Conservation (phyloP, 768 basidiomycete species). For the Panellus pusillus region DNA sequence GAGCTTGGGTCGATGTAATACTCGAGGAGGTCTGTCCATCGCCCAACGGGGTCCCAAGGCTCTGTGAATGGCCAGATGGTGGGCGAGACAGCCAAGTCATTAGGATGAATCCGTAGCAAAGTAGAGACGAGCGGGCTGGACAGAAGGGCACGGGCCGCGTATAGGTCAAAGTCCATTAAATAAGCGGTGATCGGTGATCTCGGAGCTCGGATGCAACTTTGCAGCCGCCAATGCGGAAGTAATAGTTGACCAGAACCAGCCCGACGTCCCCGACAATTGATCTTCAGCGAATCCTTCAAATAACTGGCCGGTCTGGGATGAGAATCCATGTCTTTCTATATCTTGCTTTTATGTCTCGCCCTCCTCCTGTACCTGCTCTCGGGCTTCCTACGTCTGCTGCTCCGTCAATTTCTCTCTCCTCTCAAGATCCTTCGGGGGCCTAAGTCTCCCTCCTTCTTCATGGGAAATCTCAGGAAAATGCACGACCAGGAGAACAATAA, state of each 20-base stretch:
- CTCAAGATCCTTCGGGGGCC: slow-evolving; percentile 49
- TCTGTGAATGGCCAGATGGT: slow-evolving; percentile 26
- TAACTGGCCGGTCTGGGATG: slow-evolving; percentile 12
- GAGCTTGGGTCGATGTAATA: slow-evolving; percentile 6
- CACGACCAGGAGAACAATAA: slow-evolving; percentile 60
- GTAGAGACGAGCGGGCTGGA: slow-evolving; percentile 26
- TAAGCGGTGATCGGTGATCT: slow-evolving; percentile 3
- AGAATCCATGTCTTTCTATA: slow-evolving; percentile 7
- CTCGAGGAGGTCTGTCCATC: slow-evolving; percentile 14
- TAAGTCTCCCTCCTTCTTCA: slow-evolving; percentile 45
- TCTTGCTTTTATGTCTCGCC: slow-evolving; percentile 27
- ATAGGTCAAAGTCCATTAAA: slow-evolving; percentile 3
- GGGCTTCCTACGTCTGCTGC: slow-evolving; percentile 40
- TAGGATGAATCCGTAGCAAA: slow-evolving; percentile 49
- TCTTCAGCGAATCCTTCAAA: neutral
- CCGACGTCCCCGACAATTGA: neutral
- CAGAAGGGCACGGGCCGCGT: slow-evolving; percentile 3
- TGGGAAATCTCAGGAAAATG: slow-evolving; percentile 53
- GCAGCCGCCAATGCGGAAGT: neutral
- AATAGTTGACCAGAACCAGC: neutral
- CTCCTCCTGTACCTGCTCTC: slow-evolving; percentile 25
- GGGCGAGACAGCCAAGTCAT: slow-evolving; percentile 34
- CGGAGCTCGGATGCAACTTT: no score
- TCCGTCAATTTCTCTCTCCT: slow-evolving; percentile 47
- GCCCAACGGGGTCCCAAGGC: slow-evolving; percentile 26